Evolutionary conservation across 2,329 filamentous ascomycete species (phyloP).

Genomic region (Eutypa lata): DNA sequence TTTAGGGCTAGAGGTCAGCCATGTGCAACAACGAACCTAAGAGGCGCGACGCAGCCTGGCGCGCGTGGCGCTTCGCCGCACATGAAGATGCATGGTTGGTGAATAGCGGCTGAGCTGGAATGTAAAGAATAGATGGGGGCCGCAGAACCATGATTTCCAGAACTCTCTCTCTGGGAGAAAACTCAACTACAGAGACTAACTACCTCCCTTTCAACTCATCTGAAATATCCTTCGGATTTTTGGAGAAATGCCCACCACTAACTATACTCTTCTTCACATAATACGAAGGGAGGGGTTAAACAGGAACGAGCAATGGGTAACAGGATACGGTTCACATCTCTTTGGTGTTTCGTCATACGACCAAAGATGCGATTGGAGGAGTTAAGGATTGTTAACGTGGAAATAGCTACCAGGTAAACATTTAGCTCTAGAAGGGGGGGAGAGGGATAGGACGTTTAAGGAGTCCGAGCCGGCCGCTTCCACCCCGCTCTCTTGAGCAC

Average conservation of each 20-base stretch:
- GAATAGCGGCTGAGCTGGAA: constrained; percentile 26
- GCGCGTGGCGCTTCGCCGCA: constrained; percentile 21
- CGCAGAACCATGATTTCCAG: constrained; percentile 14
- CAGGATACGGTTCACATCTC: too few relatives aligned
- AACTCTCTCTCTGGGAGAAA: constrained; percentile 14
- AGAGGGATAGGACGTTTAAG: too few relatives aligned
- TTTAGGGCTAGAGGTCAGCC: constrained; percentile 5
- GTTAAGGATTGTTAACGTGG: too few relatives aligned
- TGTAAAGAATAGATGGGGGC: constrained; percentile 25
- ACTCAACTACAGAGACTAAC: constrained; percentile 4
- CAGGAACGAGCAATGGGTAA: too few relatives aligned
- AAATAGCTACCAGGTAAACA: too few relatives aligned
- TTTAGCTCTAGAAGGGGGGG: too few relatives aligned
- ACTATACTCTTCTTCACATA: background rate
- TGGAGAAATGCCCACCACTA: background rate
- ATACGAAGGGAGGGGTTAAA: too few relatives aligned
- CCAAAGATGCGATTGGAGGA: too few relatives aligned
- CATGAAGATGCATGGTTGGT: constrained; percentile 24
- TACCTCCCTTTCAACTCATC: background rate
- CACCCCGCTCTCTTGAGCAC: too few relatives aligned
- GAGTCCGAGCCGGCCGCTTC: too few relatives aligned
- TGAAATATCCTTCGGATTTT: background rate
- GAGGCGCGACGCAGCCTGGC: constrained; percentile 21
- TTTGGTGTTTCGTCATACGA: too few relatives aligned
- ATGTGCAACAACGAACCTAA: constrained; percentile 25